Evolutionary conservation across 306 rosid species (phyloP), one percentile per base, ranked within the genome.

Genomic region (Amphicarpaea edgeworthii): DNA sequence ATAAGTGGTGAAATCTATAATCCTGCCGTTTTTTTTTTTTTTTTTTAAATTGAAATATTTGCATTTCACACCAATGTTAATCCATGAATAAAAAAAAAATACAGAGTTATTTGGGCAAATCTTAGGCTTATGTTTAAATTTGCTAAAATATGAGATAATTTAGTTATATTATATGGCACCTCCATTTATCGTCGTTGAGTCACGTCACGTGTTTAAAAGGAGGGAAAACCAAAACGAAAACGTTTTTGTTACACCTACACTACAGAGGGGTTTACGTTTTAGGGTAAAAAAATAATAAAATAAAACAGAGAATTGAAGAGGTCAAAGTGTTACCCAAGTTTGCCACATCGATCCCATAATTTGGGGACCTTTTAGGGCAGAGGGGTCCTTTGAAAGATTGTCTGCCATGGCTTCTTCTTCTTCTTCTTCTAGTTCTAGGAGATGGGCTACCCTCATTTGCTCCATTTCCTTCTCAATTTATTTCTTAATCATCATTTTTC

Each of bases 401-500:
- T 51, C 50, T 3, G 68, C 80, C 26, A 93, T 93, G 98, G 92
- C 77, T 77, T 91, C 96, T 75, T 83, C 96, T 16, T n/a, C n/a
- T n/a, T n/a, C n/a, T n/a, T n/a, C n/a, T n/a, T n/a, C n/a, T n/a
- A 90, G 57, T 75, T 83, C 96, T 16, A 90, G 57, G 82, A 81
- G 78, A 94, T 83, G 86, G 88, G 89, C 97, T 21, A 70, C 23
- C 61, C 69, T 72, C 69, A 82, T 91, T 30, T 83, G 87, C 60
- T 75, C 84, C 72, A 15, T 83, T 75, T 88, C 96, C 17, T 93
- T 88, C 64, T 72, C 51, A 17, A 68, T 68, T 4, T 90, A 84
- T 86, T 93, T 93, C 78, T 68, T 88, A 5, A 42, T 91, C 82
- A 86, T 94, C 85, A 71, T 94, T 77, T 80, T 87, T 70, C 98